Evolutionary conservation across 257 asterid species (phyloP).

Genomic region (Solanum arcanum): DNA sequence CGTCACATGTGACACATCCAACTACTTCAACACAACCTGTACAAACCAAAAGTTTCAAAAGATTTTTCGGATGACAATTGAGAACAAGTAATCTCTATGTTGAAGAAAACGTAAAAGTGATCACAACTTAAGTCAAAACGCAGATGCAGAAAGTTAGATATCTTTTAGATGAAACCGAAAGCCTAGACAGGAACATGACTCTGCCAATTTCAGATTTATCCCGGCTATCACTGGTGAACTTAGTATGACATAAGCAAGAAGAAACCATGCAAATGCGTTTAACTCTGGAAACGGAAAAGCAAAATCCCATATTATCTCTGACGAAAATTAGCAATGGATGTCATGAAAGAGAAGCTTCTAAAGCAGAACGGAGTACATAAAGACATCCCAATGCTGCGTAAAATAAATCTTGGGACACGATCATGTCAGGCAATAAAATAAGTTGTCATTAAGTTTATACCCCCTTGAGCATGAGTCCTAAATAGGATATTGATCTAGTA

Average conservation of each 20-base stretch:
- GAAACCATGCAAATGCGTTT: neutral
- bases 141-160: neutral
- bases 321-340: neutral
- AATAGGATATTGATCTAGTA: neutral
- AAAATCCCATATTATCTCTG: neutral
- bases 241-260: neutral
- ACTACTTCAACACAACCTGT: constrained; percentile 86
- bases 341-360: neutral
- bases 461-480: neutral
- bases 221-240: neutral
- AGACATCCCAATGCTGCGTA: neutral
- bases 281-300: neutral
- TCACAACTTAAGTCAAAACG: neutral
- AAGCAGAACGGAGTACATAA: neutral
- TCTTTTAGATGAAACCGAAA: neutral
- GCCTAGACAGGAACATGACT: neutral
- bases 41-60: neutral
- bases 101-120: neutral
- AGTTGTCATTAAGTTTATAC: neutral
- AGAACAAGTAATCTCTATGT: neutral
- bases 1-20: constrained; percentile 73
- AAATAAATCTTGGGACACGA: neutral
- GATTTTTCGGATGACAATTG: neutral
- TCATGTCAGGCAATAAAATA: neutral
- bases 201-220: neutral